Percentiles rank a stretch among this genome's conserved stretches.
phyloP scores from a whole-genome alignment of 257 asterid species.

The Gentiana straminea region DNA sequence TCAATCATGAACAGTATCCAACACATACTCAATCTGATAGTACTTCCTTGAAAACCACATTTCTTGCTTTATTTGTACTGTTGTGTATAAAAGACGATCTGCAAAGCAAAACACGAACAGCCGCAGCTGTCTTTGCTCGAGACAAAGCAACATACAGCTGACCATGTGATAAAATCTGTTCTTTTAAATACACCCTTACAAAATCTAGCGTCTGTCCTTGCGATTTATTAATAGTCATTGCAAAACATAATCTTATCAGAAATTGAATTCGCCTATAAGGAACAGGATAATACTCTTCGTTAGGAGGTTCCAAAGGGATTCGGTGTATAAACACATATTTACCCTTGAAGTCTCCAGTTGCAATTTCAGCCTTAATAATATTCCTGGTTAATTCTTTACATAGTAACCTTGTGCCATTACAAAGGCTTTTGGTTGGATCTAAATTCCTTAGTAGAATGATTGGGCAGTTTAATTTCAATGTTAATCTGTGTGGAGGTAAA shows the following conservation, averaged over 20 bases:
- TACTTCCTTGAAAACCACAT: too few species aligned
- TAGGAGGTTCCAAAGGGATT: neutral
- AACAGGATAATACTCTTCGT: neutral
- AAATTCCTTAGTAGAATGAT: neutral
- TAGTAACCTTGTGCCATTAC: neutral
- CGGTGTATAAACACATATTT: neutral
- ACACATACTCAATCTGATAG: too few species aligned
- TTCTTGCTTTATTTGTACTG: too few species aligned
- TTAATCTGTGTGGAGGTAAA: neutral
- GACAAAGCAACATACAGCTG: neutral
- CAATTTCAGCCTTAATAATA: neutral
- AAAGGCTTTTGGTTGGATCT: neutral
- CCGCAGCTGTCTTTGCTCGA: neutral
- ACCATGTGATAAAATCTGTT: neutral
- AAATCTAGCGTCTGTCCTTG: neutral
- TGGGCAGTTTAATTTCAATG: neutral
- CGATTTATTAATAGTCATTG: neutral
- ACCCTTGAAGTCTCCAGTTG: neutral
- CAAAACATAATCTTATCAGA: neutral
- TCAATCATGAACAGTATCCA: too few species aligned
- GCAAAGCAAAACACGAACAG: neutral
- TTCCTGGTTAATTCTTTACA: neutral
- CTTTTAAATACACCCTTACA: neutral
- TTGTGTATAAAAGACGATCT: too few species aligned
- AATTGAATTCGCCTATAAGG: neutral